Conservation (phyloP, 176 grass and related monocot species). For the Olyra latifolia region DNA sequence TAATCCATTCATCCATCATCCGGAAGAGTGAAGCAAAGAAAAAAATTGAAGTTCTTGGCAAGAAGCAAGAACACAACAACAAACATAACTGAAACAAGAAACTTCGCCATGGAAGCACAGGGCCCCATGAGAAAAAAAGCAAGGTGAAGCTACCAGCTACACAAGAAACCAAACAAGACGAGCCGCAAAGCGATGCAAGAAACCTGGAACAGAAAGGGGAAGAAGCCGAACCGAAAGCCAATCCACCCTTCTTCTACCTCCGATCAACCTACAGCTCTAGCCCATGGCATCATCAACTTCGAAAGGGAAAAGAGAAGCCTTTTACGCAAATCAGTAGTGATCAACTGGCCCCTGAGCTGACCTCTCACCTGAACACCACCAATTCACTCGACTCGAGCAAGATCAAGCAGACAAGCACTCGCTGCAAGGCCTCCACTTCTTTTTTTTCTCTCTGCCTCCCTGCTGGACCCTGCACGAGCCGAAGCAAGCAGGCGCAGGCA, state of each 20-base stretch:
- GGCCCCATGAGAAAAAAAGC: not conserved
- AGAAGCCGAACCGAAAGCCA: not conserved
- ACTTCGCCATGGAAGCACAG: not conserved
- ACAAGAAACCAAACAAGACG: slow-evolving; percentile 2
- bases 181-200: slow-evolving; percentile 17
- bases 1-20: not conserved
- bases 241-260: not conserved
- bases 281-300: slow-evolving; percentile 2
- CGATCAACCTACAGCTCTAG: slow-evolving; percentile 1
- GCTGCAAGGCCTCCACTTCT: not conserved
- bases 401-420: not conserved
- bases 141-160: not conserved
- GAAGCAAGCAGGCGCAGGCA: not conserved
- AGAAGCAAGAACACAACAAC: not conserved
- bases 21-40: not conserved
- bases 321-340: not conserved
- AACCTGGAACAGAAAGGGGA: slow-evolving; percentile 16
- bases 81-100: not conserved
- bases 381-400: not conserved
- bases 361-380: not conserved
- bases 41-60: not conserved
- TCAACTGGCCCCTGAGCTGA: slow-evolving; percentile 18
- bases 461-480: not conserved
- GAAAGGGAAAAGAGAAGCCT: not conserved
- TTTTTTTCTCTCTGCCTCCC: not conserved